Base-by-base conservation (phyloP, 2,329 filamentous ascomycete species). In the Dactylellina parvicollis region DNA sequence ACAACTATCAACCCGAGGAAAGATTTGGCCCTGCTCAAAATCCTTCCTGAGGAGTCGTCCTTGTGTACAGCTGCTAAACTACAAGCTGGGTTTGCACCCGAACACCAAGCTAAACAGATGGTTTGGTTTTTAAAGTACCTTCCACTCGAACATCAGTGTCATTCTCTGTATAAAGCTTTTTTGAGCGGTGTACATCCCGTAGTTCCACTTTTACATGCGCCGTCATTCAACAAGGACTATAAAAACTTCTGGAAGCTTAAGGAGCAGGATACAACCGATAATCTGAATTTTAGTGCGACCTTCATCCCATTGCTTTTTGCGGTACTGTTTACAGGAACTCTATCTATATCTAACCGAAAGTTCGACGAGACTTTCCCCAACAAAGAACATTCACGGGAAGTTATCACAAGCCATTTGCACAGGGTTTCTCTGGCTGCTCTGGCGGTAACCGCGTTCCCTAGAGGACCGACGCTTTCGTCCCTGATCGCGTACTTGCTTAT, bases 101-200 rank as follows among this genome's bases (percentile, higher is more conserved):
- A 73, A 26, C 60, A 66, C 24, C 69, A 73, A 30, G 54, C 60
- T 2, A 42, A 36, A 20, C 60, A 73, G n/a, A 73, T 73, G 69
- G 60, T 56, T 16, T 73, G 60, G 60, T 73, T 73, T 36, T 44
- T 73, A 12, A 73, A 62, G 49, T 73, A 73, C 16, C 36, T 73
- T 18, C 69, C 69, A n/a, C 20, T 73, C 3, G 69, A 64, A 22
- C 20, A 64, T 4, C 60, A 75, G 20, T 76, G 71, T 1, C 72
- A 77, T 22, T 54, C 54, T 36, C 75, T 78, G 34, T 77, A 76
- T 55, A 72, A 74, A 18, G 72, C 75, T 16, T 77, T 77, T 52
- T 56, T 78, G 24, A 64, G 70, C 36, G 77, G 77, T 9, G 76
- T 78, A 3, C 75, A 78, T 42, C 77, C 77, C 4, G 73, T 78